phyloP scores from a whole-genome alignment of 148 eudicot species.

The Chenopodium suecicum region DNA sequence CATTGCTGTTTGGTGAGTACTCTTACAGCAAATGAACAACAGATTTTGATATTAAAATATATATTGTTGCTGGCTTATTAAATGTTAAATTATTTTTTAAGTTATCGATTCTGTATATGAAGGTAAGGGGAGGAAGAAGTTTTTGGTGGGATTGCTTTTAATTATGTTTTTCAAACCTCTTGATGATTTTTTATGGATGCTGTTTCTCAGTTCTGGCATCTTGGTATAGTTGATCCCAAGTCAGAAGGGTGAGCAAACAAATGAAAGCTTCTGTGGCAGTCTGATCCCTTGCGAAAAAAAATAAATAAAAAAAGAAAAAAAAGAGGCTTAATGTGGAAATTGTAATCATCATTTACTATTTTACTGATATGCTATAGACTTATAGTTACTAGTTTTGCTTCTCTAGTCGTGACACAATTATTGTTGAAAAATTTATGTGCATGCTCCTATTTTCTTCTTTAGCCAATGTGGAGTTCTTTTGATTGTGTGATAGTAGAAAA shows the following conservation, averaged over 20 bases:
- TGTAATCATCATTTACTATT: background rate
- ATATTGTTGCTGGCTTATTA: background rate
- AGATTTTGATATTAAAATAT: background rate
- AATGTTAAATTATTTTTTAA: background rate
- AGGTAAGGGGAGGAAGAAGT: background rate
- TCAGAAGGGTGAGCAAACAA: background rate
- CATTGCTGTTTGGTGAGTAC: constrained; percentile 87
- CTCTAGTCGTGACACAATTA: background rate
- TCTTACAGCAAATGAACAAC: background rate
- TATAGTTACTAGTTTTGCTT: background rate
- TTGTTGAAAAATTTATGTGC: background rate
- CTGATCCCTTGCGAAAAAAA: too few species aligned
- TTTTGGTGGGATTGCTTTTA: background rate
- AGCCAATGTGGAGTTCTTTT: background rate
- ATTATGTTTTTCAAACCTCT: background rate
- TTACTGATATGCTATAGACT: background rate
- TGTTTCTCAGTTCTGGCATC: background rate
- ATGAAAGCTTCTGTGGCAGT: background rate
- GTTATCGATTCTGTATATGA: background rate
- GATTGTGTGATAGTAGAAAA: background rate
- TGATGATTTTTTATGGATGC: background rate
- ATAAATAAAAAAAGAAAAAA: too few species aligned
- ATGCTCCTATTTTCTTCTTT: background rate
- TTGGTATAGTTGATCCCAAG: background rate
- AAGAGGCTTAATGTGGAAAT: too few species aligned